Evolutionary conservation across 257 asterid species (phyloP), one percentile per base, ranked within the genome.

Genomic region (Knoxia roxburghii): DNA sequence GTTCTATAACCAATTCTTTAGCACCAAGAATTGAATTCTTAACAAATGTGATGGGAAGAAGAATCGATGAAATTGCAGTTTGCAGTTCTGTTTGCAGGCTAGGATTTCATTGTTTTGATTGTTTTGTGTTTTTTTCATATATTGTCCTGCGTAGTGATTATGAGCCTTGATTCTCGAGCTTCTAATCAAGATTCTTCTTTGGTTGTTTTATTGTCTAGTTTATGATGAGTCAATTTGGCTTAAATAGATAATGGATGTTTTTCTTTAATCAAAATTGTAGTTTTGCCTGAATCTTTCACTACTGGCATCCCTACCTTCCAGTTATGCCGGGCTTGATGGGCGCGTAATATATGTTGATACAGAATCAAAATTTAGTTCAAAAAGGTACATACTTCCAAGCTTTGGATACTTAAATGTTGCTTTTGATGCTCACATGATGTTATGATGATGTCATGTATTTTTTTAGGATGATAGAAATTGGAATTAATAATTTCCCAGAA

Each of bases 391-490:
- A 21, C 50, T 65, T 33, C 57, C 32, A 39, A 51, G 60, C 54
- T 27, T 67, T 20, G 62, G 54, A 27, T 73, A 20, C 68, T 67
- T 65, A 52, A 15, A 60, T 40, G 4, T 8, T 1, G 21, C 35
- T 51, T 12, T 29, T 57, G 51, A n/a, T n/a, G n/a, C n/a, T n/a
- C n/a, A n/a, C n/a, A n/a, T n/a, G n/a, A n/a, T n/a, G n/a, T n/a
- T n/a, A n/a, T n/a, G n/a, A n/a, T n/a, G n/a, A 56, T 62, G 33
- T 27, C 43, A 7, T 9, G 26, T 40, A 1, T 55, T 37, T 63
- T n/a, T 74, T 56, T 80, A 90, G 97, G 86, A 77, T 90, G 91
- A 83, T 90, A 64, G 96, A 88, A 74, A 90, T 90, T 75, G 96
- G 97, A 65, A 46, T 80, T 64, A 79, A 72, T 76, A 83, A 92